phyloP scores from a whole-genome alignment of 2,329 filamentous ascomycete genomes.

The Diaporthe citriasiana region DNA sequence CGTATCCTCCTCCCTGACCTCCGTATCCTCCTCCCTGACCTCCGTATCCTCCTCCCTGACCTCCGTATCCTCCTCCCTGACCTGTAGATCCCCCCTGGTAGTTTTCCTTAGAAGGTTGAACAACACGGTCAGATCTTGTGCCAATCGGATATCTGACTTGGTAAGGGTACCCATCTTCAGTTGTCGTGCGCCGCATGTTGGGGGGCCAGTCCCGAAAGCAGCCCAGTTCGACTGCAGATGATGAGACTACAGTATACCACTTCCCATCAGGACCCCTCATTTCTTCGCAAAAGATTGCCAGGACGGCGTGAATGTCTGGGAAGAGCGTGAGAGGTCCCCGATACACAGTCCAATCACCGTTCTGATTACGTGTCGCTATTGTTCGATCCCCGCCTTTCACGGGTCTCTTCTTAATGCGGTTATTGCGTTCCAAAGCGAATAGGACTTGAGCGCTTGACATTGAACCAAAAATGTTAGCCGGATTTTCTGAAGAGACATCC shows the following conservation, averaged over 20 bases:
- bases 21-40: not conserved
- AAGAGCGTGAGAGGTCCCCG: not conserved
- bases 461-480: not conserved
- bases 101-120: no score
- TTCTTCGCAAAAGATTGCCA: not conserved
- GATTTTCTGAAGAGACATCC: not conserved
- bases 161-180: not conserved
- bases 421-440: not conserved
- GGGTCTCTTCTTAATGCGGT: not conserved
- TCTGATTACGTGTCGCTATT: not conserved
- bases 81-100: not conserved
- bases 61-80: not conserved
- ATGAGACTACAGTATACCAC: not conserved
- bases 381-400: not conserved
- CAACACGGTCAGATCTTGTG: not conserved
- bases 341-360: no score
- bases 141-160: not conserved
- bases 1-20: not conserved
- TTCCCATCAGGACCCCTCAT: no score
- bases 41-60: not conserved
- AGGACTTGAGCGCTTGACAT: constrained; percentile 7
- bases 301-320: not conserved
- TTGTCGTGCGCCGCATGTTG: not conserved
- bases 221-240: not conserved
- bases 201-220: not conserved